phyloP scores from a whole-genome alignment of 2,329 filamentous ascomycete species.

The Talaromyces verruculosus region DNA sequence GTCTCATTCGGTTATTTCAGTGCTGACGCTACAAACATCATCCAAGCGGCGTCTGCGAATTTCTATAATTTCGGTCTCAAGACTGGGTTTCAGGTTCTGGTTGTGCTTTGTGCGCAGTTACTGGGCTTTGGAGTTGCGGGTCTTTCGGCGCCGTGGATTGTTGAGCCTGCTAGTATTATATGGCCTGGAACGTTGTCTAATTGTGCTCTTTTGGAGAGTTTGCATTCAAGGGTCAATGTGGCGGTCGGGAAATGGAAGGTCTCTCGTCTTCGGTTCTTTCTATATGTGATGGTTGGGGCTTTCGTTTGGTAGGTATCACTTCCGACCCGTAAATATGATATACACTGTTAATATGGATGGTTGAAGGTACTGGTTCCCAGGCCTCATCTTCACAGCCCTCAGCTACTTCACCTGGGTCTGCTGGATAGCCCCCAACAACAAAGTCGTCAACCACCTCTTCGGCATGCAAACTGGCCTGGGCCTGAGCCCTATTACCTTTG shows the following conservation, averaged over 20 bases:
- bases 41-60: conserved; percentile 41
- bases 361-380: conserved; percentile 55
- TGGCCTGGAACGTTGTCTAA: conserved; percentile 44
- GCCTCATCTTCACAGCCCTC: conserved; percentile 51
- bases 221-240: conserved; percentile 41
- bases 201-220: conserved; percentile 39
- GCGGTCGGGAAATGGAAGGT: conserved; percentile 42
- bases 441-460: conserved; percentile 50
- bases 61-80: conserved; percentile 46
- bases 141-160: conserved; percentile 38
- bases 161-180: conserved; percentile 41
- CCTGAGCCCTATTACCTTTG: conserved; percentile 34
- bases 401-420: conserved; percentile 52
- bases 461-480: conserved; percentile 37
- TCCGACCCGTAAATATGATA: no score
- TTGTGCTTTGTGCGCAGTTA: conserved; percentile 42
- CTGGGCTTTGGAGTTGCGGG: conserved; percentile 45
- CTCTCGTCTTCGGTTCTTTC: conserved; percentile 41
- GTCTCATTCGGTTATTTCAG: conserved; percentile 50
- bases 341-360: not conserved
- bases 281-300: conserved; percentile 32
- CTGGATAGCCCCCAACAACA: conserved; percentile 52
- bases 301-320: conserved; percentile 27
- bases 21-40: conserved; percentile 49
- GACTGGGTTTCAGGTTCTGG: conserved; percentile 41